A percentile compares a stretch with the other conserved stretches of the same genome.
Conservation (phyloP, 2,329 filamentous ascomycete genomes). For the Talaromyces funiculosus region DNA sequence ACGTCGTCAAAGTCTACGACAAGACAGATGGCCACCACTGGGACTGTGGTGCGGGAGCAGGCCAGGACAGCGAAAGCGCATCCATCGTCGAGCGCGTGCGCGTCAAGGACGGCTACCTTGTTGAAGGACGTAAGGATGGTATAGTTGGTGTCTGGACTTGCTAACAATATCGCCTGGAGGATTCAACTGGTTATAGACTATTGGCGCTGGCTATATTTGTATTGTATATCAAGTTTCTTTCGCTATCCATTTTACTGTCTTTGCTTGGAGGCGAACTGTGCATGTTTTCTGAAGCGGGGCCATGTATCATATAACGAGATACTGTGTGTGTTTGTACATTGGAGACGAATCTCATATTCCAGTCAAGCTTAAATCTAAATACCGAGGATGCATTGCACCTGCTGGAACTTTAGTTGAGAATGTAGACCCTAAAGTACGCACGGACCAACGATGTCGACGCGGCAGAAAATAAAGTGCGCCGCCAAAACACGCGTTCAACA, state of each 20-base stretch:
- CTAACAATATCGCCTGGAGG: constrained; percentile 25
- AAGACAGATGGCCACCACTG: constrained; percentile 93
- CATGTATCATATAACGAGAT: not conserved
- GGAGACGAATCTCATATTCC: constrained; percentile 1
- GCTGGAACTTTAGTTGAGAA: not conserved
- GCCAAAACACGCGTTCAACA: constrained; percentile 1
- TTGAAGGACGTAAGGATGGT: constrained; percentile 84
- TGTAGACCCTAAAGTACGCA: not conserved
- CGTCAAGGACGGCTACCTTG: constrained; percentile 87
- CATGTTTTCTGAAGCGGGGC: not conserved
- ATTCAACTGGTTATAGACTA: not conserved
- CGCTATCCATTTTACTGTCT: not conserved
- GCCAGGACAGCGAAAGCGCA: constrained; percentile 57
- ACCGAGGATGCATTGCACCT: not conserved
- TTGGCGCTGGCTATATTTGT: not conserved
- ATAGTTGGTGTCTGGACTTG: constrained; percentile 88
- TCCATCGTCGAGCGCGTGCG: constrained; percentile 77
- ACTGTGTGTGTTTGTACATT: not conserved
- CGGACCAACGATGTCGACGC: constrained; percentile 3
- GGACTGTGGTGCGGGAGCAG: constrained; percentile 84
- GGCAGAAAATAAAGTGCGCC: constrained; percentile 9
- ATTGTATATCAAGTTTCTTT: constrained; percentile 1
- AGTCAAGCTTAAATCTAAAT: not conserved
- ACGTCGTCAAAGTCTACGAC: constrained; percentile 96
- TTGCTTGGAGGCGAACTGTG: constrained; percentile 2